Percentiles rank a stretch among this genome's conserved stretches.
phyloP scores from a whole-genome alignment of 495 filamentous ascomycete species.

The Neurospora sp. region DNA sequence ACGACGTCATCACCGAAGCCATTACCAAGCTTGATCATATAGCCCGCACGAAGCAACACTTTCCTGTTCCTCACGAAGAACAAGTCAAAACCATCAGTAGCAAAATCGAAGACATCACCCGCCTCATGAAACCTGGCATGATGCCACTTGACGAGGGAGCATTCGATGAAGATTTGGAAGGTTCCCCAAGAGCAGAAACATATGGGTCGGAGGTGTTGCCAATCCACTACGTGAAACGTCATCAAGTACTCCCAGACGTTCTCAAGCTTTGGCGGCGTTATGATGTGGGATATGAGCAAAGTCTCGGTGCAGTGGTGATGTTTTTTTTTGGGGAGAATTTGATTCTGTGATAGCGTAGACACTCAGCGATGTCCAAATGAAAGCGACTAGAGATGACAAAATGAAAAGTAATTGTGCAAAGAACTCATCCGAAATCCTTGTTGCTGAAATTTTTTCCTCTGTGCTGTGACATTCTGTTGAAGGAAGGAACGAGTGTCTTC shows the following conservation, averaged over 20 bases:
- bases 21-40: too few relatives aligned
- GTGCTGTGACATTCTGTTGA: not conserved
- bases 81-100: too few relatives aligned
- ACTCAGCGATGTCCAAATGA: not conserved
- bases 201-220: too few relatives aligned
- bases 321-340: not conserved
- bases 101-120: too few relatives aligned
- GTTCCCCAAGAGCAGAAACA: too few relatives aligned
- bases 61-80: too few relatives aligned
- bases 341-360: not conserved
- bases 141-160: too few relatives aligned
- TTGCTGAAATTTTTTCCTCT: not conserved
- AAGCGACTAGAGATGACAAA: not conserved
- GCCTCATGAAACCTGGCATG: too few relatives aligned
- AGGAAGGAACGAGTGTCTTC: not conserved
- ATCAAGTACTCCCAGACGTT: not conserved
- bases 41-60: too few relatives aligned
- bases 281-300: not conserved
- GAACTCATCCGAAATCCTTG: not conserved
- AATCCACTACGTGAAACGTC: not conserved
- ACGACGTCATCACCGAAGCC: too few relatives aligned
- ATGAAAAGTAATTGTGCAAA: not conserved
- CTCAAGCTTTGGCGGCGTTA: not conserved
- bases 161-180: too few relatives aligned
- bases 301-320: not conserved